Evolutionary conservation across 257 asterid species (phyloP).

Genomic region (Mitragyna speciosa): DNA sequence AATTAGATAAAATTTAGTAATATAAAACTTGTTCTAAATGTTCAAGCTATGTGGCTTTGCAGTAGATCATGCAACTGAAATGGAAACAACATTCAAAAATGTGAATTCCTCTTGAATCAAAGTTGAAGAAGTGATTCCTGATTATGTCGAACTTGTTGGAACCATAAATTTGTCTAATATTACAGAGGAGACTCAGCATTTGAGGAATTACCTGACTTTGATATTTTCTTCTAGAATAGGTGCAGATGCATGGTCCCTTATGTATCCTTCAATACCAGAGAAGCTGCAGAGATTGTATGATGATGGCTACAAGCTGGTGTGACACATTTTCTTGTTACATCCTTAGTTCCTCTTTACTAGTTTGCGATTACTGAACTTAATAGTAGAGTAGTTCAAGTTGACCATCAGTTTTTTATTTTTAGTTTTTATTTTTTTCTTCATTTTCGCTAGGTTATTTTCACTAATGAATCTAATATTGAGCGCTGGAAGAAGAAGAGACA

Average conservation of each 20-base stretch:
- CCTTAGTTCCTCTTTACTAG: neutral
- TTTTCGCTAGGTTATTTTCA: conserved; percentile 68
- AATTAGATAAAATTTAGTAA: too few relatives aligned
- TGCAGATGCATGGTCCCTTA: conserved; percentile 96
- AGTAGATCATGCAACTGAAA: neutral
- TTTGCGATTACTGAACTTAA: neutral
- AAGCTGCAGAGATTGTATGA: conserved; percentile 72
- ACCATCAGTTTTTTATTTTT: neutral
- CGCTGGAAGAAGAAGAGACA: conserved; percentile 98
- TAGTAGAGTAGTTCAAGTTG: neutral
- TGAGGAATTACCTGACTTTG: conserved; percentile 1
- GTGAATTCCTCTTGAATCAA: neutral
- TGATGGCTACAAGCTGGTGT: conserved; percentile 92
- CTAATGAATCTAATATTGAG: conserved; percentile 91
- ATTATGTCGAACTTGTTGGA: neutral
- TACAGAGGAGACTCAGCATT: neutral
- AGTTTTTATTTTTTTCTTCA: neutral
- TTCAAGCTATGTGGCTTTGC: neutral
- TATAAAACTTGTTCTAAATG: neutral
- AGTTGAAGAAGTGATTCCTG: neutral
- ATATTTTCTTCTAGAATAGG: conserved; percentile 56
- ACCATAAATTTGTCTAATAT: too few relatives aligned
- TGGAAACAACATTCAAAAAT: neutral
- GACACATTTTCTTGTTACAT: conserved; percentile 30
- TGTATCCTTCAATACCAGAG: conserved; percentile 89